Percentiles rank a stretch among this genome's conserved stretches.
These are phyloP conservation scores for Mentha longifolia DNA, from an alignment of 257 asterid species.

Conservation along the genomic window DNA sequence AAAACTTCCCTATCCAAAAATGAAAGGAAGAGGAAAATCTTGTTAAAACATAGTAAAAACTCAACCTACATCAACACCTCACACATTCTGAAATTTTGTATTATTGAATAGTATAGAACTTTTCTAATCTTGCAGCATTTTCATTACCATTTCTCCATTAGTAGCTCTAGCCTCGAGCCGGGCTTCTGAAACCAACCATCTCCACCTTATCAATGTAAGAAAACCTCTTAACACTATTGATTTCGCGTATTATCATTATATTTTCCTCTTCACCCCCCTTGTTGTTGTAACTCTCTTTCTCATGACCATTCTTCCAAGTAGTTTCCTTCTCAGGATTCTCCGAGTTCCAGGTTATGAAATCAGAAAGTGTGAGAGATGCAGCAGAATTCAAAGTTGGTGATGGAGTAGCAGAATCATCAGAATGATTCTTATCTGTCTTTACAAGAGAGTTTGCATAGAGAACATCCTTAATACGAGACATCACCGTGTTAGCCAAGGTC, in stretches of 20 bases:
- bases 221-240: slow-evolving; percentile 45
- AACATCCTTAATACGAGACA: slow-evolving; percentile 77
- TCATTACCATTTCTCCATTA: not conserved
- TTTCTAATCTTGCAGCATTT: not conserved
- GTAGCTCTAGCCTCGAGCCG: slow-evolving; percentile 60
- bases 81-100: not conserved
- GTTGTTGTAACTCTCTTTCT: slow-evolving; percentile 28
- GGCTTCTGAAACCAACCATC: slow-evolving; percentile 56
- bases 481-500: slow-evolving; percentile 79
- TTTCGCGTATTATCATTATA: slow-evolving; percentile 29
- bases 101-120: not conserved
- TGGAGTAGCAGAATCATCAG: slow-evolving; percentile 42
- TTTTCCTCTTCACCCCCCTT: slow-evolving; percentile 48
- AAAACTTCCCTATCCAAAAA: slow-evolving; percentile 44
- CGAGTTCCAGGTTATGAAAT: slow-evolving; percentile 74
- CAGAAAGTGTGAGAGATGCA: slow-evolving; percentile 59
- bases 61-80: not conserved
- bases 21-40: slow-evolving; percentile 45
- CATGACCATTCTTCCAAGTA: slow-evolving; percentile 40
- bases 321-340: slow-evolving; percentile 44
- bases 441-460: slow-evolving; percentile 70
- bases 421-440: slow-evolving; percentile 31
- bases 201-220: slow-evolving; percentile 64
- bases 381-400: slow-evolving; percentile 45
- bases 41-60: not conserved